phyloP scores from a whole-genome alignment of 345 rosid species.

The Melaleuca alternifolia region DNA sequence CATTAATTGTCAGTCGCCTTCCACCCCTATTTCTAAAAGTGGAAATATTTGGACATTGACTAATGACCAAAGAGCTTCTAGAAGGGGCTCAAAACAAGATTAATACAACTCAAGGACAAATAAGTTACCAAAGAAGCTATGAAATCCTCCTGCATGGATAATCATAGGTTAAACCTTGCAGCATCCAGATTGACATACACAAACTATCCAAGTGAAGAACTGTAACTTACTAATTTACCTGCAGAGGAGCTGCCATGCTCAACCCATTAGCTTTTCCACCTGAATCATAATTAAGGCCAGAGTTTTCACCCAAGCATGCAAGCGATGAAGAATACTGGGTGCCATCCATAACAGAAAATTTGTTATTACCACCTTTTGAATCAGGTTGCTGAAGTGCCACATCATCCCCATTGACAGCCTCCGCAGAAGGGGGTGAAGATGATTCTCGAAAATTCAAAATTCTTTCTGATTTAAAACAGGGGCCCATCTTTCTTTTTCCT shows the following conservation, averaged over 20 bases:
- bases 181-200: neutral
- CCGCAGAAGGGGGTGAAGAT: constrained; percentile 10
- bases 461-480: constrained; percentile 6
- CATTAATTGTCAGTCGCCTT: neutral
- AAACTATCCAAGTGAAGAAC: neutral
- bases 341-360: constrained; percentile 10
- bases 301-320: constrained; percentile 1
- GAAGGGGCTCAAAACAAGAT: neutral
- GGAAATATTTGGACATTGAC: neutral
- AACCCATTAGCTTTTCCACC: constrained; percentile 3
- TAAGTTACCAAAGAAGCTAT: neutral
- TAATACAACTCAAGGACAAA: neutral
- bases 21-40: neutral
- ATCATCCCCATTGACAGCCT: constrained; percentile 22
- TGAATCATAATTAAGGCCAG: constrained; percentile 1
- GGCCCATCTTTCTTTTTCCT: constrained; percentile 11
- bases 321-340: neutral
- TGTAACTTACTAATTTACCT: constrained; percentile 15
- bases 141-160: neutral
- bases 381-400: constrained; percentile 5
- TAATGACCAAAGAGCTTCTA: neutral
- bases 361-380: constrained; percentile 11
- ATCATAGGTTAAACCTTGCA: neutral
- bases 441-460: constrained; percentile 12
- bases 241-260: constrained; percentile 1